Evolutionary conservation across 148 eudicot species (phyloP).

Genomic region (Simmondsia chinensis): DNA sequence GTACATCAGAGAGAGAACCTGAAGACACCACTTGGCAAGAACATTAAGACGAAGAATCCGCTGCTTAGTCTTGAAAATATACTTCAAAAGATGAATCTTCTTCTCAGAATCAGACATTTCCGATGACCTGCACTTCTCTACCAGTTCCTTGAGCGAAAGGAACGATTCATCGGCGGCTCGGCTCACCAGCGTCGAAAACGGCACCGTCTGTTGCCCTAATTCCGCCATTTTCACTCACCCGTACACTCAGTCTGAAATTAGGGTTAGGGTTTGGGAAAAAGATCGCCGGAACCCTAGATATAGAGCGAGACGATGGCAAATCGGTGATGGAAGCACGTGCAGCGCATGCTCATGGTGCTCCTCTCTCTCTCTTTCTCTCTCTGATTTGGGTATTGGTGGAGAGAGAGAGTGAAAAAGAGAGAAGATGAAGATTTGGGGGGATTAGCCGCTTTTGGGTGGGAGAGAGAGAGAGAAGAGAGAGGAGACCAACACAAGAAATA

Average conservation of each 20-base stretch:
- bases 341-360: too few relatives aligned
- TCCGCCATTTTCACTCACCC: slow-evolving; percentile 39
- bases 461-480: slow-evolving; percentile 1
- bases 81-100: slow-evolving; percentile 81
- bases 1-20: slow-evolving; percentile 29
- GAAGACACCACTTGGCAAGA: slow-evolving; percentile 92
- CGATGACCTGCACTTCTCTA: slow-evolving; percentile 67
- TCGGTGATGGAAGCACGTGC: too few relatives aligned
- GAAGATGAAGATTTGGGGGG: too few relatives aligned
- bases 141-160: slow-evolving; percentile 69
- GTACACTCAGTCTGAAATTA: neutral
- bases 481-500: neutral
- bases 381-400: too few relatives aligned
- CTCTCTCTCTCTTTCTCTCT: too few relatives aligned
- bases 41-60: slow-evolving; percentile 97
- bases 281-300: too few relatives aligned
- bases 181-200: slow-evolving; percentile 61
- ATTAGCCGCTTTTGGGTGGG: too few relatives aligned
- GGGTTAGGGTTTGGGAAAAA: too few relatives aligned
- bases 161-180: slow-evolving; percentile 89
- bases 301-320: too few relatives aligned
- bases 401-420: too few relatives aligned
- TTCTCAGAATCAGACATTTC: slow-evolving; percentile 75
- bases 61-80: slow-evolving; percentile 81
- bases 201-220: slow-evolving; percentile 76